Evolutionary conservation across 768 basidiomycete species (phyloP).

Genomic region (Asterophora parasitica): DNA sequence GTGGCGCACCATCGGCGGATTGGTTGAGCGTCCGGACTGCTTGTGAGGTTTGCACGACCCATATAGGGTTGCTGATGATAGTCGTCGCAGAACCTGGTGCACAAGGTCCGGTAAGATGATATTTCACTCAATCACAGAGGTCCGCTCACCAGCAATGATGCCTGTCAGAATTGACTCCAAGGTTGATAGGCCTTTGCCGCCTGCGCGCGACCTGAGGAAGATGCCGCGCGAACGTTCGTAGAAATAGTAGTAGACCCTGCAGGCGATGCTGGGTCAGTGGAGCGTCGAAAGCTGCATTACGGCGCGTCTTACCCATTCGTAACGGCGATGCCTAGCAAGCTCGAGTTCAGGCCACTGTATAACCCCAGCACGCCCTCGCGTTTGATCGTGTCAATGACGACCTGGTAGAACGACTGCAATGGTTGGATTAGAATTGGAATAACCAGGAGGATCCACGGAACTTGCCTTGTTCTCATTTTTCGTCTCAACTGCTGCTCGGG

Average conservation of each 20-base stretch:
- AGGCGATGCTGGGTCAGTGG: slow-evolving; percentile 2
- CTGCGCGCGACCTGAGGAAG: slow-evolving; percentile 49
- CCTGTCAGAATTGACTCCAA: slow-evolving; percentile 88
- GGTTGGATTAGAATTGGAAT: neutral
- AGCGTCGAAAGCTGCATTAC: neutral
- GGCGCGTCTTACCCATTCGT: slow-evolving; percentile 76
- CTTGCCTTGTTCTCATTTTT: slow-evolving; percentile 50
- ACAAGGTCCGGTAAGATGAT: neutral
- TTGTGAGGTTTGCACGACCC: slow-evolving; percentile 94
- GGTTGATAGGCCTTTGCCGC: slow-evolving; percentile 70
- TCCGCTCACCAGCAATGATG: slow-evolving; percentile 68
- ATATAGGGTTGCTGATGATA: slow-evolving; percentile 88
- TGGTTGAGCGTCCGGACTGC: slow-evolving; percentile 55
- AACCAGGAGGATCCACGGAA: neutral
- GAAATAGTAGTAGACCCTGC: slow-evolving; percentile 90
- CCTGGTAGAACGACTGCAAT: slow-evolving; percentile 56
- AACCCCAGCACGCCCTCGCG: slow-evolving; percentile 81
- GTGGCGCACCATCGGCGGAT: slow-evolving; percentile 21
- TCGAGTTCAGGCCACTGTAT: slow-evolving; percentile 83
- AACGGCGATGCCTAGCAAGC: slow-evolving; percentile 84
- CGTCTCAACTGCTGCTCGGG: slow-evolving; percentile 87
- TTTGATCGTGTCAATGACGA: slow-evolving; percentile 70
- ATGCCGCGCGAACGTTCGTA: slow-evolving; percentile 66
- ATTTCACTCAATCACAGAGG: neutral
- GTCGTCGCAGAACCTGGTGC: slow-evolving; percentile 79